phyloP scores from a whole-genome alignment of 768 basidiomycete species.

The Trichaptum fuscoviolaceum region DNA sequence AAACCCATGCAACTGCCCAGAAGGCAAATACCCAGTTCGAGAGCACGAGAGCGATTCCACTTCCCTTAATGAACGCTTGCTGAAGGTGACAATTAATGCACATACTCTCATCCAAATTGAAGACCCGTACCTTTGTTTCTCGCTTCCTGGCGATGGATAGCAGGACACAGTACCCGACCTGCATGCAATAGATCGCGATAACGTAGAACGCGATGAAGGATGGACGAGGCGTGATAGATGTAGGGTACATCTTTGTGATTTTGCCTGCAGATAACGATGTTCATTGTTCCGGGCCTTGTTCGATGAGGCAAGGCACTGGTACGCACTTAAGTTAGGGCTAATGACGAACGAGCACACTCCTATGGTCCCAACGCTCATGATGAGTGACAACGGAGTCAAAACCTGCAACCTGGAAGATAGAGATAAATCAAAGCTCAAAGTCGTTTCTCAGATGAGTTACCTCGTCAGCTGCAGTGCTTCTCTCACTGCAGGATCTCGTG shows the following conservation, averaged over 20 bases:
- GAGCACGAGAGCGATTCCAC: slow-evolving; percentile 71
- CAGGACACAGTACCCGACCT: slow-evolving; percentile 80
- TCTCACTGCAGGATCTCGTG: slow-evolving; percentile 52
- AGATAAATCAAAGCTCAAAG: not conserved
- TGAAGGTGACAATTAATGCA: slow-evolving; percentile 21
- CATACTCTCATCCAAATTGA: too few species aligned
- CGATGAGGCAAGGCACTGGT: not conserved
- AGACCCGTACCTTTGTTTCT: slow-evolving; percentile 77
- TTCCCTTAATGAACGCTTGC: slow-evolving; percentile 68
- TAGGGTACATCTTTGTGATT: slow-evolving; percentile 51
- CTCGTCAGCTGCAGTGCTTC: slow-evolving; percentile 65
- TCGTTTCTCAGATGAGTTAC: slow-evolving; percentile 21
- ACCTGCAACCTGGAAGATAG: slow-evolving; percentile 60
- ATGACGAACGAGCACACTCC: slow-evolving; percentile 65
- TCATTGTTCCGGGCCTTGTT: not conserved
- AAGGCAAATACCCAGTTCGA: slow-evolving; percentile 77
- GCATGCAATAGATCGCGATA: slow-evolving; percentile 51
- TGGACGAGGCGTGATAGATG: slow-evolving; percentile 66
- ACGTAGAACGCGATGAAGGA: slow-evolving; percentile 56
- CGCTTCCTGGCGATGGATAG: slow-evolving; percentile 65
- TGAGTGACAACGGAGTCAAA: slow-evolving; percentile 76
- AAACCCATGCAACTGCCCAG: slow-evolving; percentile 77
- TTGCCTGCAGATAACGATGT: slow-evolving; percentile 30
- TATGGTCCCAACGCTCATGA: slow-evolving; percentile 72
- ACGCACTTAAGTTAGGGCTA: slow-evolving; percentile 55